These are phyloP conservation scores for Selaginella moellendorffii DNA, from an alignment of 75 land plant genomes.

Conservation along the genomic window DNA sequence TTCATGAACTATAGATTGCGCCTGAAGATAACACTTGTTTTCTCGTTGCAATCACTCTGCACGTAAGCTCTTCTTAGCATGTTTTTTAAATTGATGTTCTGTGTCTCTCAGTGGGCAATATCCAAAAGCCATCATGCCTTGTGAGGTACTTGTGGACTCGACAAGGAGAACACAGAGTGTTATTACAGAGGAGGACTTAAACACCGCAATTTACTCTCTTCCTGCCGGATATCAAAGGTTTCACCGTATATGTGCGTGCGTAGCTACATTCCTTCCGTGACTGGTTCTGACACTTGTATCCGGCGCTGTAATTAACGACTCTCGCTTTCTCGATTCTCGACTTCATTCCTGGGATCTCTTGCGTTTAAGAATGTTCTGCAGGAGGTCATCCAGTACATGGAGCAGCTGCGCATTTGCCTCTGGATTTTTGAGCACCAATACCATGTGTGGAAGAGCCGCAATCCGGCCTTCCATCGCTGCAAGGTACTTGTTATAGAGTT, in stretches of 20 bases:
- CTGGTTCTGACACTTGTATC: no score
- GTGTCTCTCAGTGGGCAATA: not conserved
- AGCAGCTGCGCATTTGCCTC: not conserved
- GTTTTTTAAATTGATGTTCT: no score
- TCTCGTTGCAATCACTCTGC: not conserved
- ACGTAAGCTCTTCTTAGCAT: not conserved
- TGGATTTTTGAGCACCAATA: not conserved
- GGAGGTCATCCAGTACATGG: not conserved
- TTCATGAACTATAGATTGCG: not conserved
- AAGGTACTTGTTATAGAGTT: not conserved
- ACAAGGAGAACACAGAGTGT: not conserved
- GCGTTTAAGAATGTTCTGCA: not conserved
- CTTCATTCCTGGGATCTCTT: no score
- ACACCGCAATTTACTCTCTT: not conserved
- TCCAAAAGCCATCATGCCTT: not conserved
- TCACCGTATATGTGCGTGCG: not conserved
- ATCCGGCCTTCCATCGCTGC: not conserved
- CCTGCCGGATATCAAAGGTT: not conserved
- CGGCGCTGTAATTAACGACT: no score
- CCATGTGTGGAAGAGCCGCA: not conserved
- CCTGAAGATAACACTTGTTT: not conserved
- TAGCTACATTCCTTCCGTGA: not conserved
- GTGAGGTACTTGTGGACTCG: not conserved
- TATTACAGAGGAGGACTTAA: not conserved
- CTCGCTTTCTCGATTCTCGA: no score